Base-by-base conservation (phyloP, 129 eudicot species). In the Heracleum sosnowskyi region DNA sequence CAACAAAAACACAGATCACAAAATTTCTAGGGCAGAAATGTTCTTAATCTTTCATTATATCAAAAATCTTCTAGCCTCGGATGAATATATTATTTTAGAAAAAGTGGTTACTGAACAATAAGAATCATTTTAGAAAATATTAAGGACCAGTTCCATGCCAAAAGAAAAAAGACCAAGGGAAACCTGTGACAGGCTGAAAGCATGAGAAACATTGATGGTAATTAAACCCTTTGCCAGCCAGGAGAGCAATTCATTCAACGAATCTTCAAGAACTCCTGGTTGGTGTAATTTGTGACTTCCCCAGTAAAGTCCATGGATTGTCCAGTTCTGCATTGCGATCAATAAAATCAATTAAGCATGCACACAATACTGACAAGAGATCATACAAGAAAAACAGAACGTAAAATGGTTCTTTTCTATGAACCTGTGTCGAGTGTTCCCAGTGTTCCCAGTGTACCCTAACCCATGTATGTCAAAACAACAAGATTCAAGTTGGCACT, bases 221-320 rank as follows among this genome's bases (percentile, higher is more conserved):
- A 96, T 89, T 79, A 83, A 64, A 69, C 97, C 99, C 51, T 72
- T 87, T 9, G 90, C 89, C 80, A 90, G 79, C 99, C 97, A 96
- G 62, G 97, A 89, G 47, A 96, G 84, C 55, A 96, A 81, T 79
- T 96, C 97, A 85, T 86, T 89, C 63, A 96, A 82, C 64, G 99
- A 96, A 79, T 86, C 90, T 84, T 90, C 92, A 62, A 92, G 94
- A 55, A 90, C 83, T 79, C 64, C 82, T 51, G 97, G 95, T 68
- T 77, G 69, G 45, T 90, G 81, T 63, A 87, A 75, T 75, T 79
- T 90, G 78, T 96, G 86, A 81, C 97, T 96, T 77, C 97, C 99
- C 97, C 99, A 96, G 79, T 90, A 96, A 49, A 96, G 91, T 66
- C 99, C 99, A 86, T 96, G 99, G 79, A 92, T 78, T 40, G 97